Evolutionary conservation across 2,329 filamentous ascomycete genomes (phyloP), one percentile per base, ranked within the genome.

Genomic region (Lizonia empirigonia): DNA sequence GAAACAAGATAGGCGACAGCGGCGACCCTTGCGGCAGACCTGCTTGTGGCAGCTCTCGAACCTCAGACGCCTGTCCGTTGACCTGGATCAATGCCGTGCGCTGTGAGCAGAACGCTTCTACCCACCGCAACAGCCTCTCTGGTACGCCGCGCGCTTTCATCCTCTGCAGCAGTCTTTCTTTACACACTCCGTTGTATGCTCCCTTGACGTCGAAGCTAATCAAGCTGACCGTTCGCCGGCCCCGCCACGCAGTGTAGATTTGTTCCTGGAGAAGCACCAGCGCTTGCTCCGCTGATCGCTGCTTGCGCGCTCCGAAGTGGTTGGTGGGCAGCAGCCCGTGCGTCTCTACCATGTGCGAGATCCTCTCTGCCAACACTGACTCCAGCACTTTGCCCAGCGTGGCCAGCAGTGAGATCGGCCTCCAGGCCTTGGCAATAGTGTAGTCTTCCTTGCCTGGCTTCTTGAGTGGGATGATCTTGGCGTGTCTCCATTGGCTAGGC

Each of bases 261-360:
- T 49, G 29, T 27, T 49, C 37, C 20, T 35, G 22, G 4, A 49
- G 29, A 12, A 41, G 22, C 22, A 41, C 37, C 18, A 76, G 65
- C 45, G 71, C 69, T 38, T 75, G 60, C 55, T 69, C 67, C 22
- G 63, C 62, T 24, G 68, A 72, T 32, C 65, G 60, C 50, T 72
- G 60, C 49, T 40, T 38, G 35, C 48, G 44, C 33, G 48, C 26
- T 24, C 23, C 9, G 9, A 24, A 24, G 26, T 76, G 65, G 44
- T 65, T 74, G n/a, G 64, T 68, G 5, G 67, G 72, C 34, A 76
- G 61, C 10, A 64, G 52, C 22, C 63, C 57, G 29, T 60, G 55
- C 29, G 53, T 54, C 52, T 69, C 64, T 16, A 59, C 59, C 18
- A 68, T 56, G 26, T 62, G 57, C 30, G 60, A 53, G 39, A 68